Evolutionary conservation across 495 filamentous ascomycete genomes (phyloP), one percentile per base, ranked within the genome.

Genomic region (Parathielavia hyrcaniae): DNA sequence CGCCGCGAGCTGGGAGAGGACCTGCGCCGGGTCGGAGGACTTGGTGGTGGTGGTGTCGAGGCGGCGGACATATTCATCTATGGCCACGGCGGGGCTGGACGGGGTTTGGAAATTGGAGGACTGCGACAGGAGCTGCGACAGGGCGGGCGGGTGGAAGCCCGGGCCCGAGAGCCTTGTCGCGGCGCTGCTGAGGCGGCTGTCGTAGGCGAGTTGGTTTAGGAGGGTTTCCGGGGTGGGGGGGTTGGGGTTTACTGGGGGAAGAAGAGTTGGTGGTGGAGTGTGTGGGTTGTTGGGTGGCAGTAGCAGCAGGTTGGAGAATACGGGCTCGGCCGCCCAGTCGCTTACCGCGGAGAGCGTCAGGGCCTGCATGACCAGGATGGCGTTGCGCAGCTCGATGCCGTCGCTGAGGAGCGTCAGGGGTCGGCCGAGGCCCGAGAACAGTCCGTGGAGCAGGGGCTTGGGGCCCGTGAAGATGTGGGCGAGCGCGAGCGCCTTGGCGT

Each of bases 81-180:
- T 22, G 4, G 64, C 67, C 0, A 45, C 61, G 14, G 4, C 20
- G 8, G 59, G 13, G 40, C 54, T 66, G 4, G 55, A 17, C n/a
- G n/a, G n/a, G n/a, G n/a, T n/a, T n/a, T n/a, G n/a, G n/a, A n/a
- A n/a, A n/a, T n/a, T n/a, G n/a, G n/a, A n/a, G n/a, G n/a, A n/a
- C n/a, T n/a, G n/a, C n/a, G n/a, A n/a, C 16, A 71, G 56, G 22
- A 71, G 40, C 17, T 65, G 46, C 4, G 57, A 41, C 1, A 67
- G 53, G 0, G 51, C 51, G 14, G 2, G 26, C 3, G 26, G 26
- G 6, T 65, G 59, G 46, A 62, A 67, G 10, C 69, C 63, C 0
- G 67, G 64, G 0, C 69, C 69, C 7, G 55, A 59, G n/a, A n/a
- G n/a, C n/a, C n/a, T n/a, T 22, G 59, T 66, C 64, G 67, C 69